A percentile compares a stretch with the other conserved stretches of the same genome.
phyloP scores from a whole-genome alignment of 2,329 filamentous ascomycete species.

The Colletotrichum zoysiae region DNA sequence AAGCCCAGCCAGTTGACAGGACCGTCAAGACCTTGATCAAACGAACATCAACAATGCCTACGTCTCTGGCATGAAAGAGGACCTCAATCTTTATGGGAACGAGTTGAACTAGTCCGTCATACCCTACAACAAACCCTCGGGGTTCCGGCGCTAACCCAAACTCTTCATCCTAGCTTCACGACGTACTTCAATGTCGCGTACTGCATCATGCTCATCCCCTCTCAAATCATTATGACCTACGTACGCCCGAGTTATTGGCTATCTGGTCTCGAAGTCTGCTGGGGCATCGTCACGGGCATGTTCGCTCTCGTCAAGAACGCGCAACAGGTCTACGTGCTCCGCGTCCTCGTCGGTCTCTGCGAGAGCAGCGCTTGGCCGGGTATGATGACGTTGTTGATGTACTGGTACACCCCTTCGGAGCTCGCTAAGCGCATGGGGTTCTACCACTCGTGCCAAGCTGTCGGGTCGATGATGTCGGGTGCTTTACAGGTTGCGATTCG shows the following conservation, averaged over 20 bases:
- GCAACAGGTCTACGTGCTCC: constrained; percentile 56
- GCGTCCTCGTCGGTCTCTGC: constrained; percentile 58
- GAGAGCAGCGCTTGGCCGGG: constrained; percentile 51
- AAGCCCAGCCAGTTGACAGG: not conserved
- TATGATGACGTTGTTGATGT: constrained; percentile 54
- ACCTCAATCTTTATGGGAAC: constrained; percentile 60
- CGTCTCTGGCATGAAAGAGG: constrained; percentile 62
- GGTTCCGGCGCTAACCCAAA: not conserved
- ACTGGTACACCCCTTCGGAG: constrained; percentile 54
- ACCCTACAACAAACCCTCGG: not conserved
- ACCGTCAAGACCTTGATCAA: constrained; percentile 49
- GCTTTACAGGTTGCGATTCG: constrained; percentile 66
- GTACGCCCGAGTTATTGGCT: constrained; percentile 48
- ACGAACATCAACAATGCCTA: constrained; percentile 59
- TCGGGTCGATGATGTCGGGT: constrained; percentile 68
- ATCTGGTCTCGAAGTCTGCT: constrained; percentile 46
- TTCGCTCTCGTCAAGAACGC: constrained; percentile 42
- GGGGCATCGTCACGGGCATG: constrained; percentile 42
- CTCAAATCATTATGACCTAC: constrained; percentile 47
- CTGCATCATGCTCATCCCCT: constrained; percentile 47
- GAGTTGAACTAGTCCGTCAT: constrained; percentile 47
- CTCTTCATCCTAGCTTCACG: constrained; percentile 27
- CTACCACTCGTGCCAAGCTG: constrained; percentile 62
- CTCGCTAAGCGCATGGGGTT: constrained; percentile 65
- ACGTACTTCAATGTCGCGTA: constrained; percentile 46